Evolutionary conservation across 129 eudicot genomes (phyloP), one percentile per base, ranked within the genome.

Genomic region (Solidago caesia): DNA sequence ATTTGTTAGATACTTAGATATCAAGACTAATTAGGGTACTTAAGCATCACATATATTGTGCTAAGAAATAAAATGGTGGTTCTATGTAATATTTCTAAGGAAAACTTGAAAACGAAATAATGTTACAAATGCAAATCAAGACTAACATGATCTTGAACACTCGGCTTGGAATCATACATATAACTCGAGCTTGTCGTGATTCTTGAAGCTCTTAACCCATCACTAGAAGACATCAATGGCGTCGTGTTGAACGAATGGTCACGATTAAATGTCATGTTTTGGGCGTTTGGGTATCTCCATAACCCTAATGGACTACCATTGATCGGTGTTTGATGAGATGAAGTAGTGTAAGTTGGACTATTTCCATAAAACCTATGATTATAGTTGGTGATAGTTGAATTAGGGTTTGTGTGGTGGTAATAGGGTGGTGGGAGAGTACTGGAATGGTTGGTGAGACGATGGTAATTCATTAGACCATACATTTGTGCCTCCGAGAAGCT

Each of bases 111-210:
- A 48, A 49, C 48, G 57, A 70, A 68, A 51, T 78, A 73, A 79
- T 74, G 69, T 77, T 85, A 95, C 87, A 95, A 79, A 76, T 85
- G 97, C 76, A 95, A 85, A 77, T 95, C 99, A 86, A 91, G 93
- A 91, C 99, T 91, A 87, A 91, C 97, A 56, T 81, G 90, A 74
- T 95, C 96, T 75, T 87, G 85, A 83, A 73, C 79, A 63, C 71
- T 79, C 8, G 86, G 64, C 79, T 87, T 89, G 5, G 88, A 27
- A 68, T 86, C 89, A 46, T 72, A 86, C 76, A 82, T 82, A 60
- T 74, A 84, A 29, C 83, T 70, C 5, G 90, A 78, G 58, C 51
- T 68, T 8, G 81, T 29, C 49, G 70, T 66, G 7, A 76, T 73
- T 27, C 76, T 67, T 44, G 77, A 64, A 16, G 72, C 47, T 49